Evolutionary conservation across 2,329 filamentous ascomycete species (phyloP), one percentile per base, ranked within the genome.

Genomic region (Dactylonectria estremocensis): DNA sequence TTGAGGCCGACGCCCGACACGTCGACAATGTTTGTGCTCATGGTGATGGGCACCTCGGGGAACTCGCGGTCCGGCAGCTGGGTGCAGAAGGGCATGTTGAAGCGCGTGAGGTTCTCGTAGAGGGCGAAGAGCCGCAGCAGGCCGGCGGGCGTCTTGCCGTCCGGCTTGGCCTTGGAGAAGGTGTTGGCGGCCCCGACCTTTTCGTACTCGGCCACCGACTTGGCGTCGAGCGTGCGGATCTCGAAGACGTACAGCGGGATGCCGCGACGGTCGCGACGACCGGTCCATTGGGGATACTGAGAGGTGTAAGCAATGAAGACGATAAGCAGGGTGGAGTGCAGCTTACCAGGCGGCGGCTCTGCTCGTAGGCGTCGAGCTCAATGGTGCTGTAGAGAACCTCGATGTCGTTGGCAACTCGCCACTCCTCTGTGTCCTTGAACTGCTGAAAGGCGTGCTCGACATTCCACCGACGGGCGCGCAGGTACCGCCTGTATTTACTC

Each of bases 11-110:
- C 95, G 14, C 92, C 91, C 16, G 90, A 92, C 70, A 98, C 94
- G 80, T 98, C 95, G 65, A 98, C 95, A 74, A 98, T 97, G 82
- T 98, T 98, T 75, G 93, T 97, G 77, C 92, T 95, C 75, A 96
- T 91, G 45, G 95, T 95, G 74, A 98, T 94, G 7, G 95, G 95
- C n/a, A 93, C 95, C 70, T 91, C 89, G 4, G 92, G 87, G 78
- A 93, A 84, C 8, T 91, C 89, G 75, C 95, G 89, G 75, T 94
- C 89, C 52, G 84, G 83, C 69, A 97, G 87, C 75, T 93, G 88
- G 45, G 94, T 93, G 83, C 93, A 95, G 50, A 98, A 83, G 3
- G 95, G 95, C 83, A 97, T 91, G 71, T 92, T 91, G 81, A 98
- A 98, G 74, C 92, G 89, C 40, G 93, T 95, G 64, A 98, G 87